Evolutionary conservation across 495 filamentous ascomycete species (phyloP).

Genomic region (Haplographium delicatum): DNA sequence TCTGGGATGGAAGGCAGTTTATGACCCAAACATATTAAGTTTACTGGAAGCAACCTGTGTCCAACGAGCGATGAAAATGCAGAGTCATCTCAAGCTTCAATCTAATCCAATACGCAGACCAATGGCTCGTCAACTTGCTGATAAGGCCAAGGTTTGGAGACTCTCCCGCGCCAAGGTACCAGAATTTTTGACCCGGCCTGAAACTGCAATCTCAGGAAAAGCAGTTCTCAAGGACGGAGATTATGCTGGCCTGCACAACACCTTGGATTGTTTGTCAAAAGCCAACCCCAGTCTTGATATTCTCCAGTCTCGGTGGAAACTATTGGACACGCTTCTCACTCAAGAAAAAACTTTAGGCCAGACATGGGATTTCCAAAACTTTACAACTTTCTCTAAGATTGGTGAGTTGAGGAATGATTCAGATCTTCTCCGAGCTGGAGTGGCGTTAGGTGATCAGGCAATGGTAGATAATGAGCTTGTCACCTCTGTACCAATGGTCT

Average conservation of each 20-base stretch:
- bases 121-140: not conserved
- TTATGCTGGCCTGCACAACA: not conserved
- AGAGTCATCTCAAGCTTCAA: not conserved
- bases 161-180: constrained; percentile 2
- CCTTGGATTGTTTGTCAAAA: not conserved
- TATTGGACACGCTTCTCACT: not conserved
- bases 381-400: constrained; percentile 8
- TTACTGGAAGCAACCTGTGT: constrained; percentile 13
- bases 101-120: not conserved
- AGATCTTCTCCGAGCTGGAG: constrained; percentile 14
- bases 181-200: constrained; percentile 1
- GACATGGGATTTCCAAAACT: constrained; percentile 13
- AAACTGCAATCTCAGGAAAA: not conserved
- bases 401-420: constrained; percentile 21
- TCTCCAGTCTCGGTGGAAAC: not conserved
- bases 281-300: not conserved
- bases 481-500: constrained; percentile 19
- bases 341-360: not conserved
- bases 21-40: not conserved
- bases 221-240: not conserved
- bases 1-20: constrained; percentile 12
- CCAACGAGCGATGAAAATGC: constrained; percentile 1
- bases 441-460: constrained; percentile 7
- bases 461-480: constrained; percentile 8
- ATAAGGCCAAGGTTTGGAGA: not conserved